Evolutionary conservation across 768 basidiomycete species (phyloP).

Genomic region (Boletus rubroflammeus): DNA sequence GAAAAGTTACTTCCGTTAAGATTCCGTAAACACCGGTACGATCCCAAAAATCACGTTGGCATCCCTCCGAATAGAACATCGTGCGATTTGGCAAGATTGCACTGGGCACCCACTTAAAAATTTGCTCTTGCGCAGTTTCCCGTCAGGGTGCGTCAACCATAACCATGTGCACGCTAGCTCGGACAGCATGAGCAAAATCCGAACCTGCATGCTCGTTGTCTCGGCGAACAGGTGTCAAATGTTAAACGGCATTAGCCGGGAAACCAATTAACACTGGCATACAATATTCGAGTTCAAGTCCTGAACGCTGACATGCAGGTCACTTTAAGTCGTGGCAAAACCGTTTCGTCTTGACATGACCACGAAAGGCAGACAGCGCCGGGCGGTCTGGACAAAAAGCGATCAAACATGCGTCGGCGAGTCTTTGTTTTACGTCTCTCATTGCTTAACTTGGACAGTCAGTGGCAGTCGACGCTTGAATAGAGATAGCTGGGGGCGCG

Average conservation of each 20-base stretch:
- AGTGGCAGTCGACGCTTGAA: conserved; percentile 12
- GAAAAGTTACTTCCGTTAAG: neutral
- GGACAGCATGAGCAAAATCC: neutral
- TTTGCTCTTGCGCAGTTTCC: neutral
- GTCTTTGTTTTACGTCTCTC: conserved; percentile 22
- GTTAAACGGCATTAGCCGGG: conserved; percentile 4
- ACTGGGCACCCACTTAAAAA: neutral
- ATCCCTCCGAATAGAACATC: conserved; percentile 4
- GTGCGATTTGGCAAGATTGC: neutral
- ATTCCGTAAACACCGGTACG: conserved; percentile 16
- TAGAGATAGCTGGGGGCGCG: conserved; percentile 14
- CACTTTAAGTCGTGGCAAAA: neutral
- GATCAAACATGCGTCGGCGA: conserved; percentile 20
- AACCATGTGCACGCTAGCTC: neutral
- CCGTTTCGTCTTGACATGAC: neutral
- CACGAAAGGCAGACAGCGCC: neutral
- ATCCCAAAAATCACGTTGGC: neutral
- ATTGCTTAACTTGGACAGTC: neutral
- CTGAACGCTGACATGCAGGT: neutral
- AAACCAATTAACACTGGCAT: neutral
- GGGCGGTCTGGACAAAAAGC: neutral
- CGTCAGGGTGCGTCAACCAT: conserved; percentile 3
- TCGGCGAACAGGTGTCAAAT: conserved; percentile 4
- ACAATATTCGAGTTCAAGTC: too few species aligned
- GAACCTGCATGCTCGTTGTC: neutral